A percentile compares a stretch with the other conserved stretches of the same genome.
Conservation (phyloP, 1,139 yeast genomes). For the Yamadazyma triangularis region DNA sequence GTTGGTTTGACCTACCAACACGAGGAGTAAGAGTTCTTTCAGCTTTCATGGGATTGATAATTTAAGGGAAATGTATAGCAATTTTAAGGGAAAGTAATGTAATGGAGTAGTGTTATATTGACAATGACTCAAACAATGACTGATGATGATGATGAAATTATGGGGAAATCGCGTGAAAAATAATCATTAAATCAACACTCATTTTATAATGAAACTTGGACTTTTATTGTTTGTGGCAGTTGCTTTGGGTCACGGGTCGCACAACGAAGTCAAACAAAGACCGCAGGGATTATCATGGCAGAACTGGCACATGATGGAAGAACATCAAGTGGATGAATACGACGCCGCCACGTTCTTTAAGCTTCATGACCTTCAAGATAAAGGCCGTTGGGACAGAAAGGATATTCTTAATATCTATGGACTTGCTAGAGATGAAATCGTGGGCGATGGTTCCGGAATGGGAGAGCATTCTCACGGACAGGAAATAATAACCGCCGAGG, state of each 20-base stretch:
- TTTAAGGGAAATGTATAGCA: too few relatives aligned
- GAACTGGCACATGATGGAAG: constrained; percentile 86
- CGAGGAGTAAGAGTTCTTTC: too few relatives aligned
- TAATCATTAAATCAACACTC: too few relatives aligned
- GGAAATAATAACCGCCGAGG: constrained; percentile 49
- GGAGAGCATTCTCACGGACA: constrained; percentile 67
- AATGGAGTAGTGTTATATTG: too few relatives aligned
- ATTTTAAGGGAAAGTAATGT: too few relatives aligned
- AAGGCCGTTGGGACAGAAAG: constrained; percentile 48
- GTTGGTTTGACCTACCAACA: constrained; percentile 35
- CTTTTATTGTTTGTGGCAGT: constrained; percentile 1
- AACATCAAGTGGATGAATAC: constrained; percentile 71
- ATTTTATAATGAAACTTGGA: not conserved
- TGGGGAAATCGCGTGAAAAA: not conserved
- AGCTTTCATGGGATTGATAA: too few relatives aligned
- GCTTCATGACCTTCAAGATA: constrained; percentile 64
- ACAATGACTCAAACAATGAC: too few relatives aligned
- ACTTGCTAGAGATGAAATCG: constrained; percentile 59
- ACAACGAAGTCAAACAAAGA: constrained; percentile 16
- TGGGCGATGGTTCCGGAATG: constrained; percentile 90
- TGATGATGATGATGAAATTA: too few relatives aligned
- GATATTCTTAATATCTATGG: constrained; percentile 87
- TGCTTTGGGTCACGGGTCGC: constrained; percentile 17
- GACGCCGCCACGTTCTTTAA: constrained; percentile 75
- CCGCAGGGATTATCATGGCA: constrained; percentile 65